Percentiles rank a stretch among this genome's conserved stretches.
These are phyloP conservation scores for Clonostachys rhizophaga DNA, from an alignment of 2,329 filamentous ascomycete genomes.

Conservation along the genomic window DNA sequence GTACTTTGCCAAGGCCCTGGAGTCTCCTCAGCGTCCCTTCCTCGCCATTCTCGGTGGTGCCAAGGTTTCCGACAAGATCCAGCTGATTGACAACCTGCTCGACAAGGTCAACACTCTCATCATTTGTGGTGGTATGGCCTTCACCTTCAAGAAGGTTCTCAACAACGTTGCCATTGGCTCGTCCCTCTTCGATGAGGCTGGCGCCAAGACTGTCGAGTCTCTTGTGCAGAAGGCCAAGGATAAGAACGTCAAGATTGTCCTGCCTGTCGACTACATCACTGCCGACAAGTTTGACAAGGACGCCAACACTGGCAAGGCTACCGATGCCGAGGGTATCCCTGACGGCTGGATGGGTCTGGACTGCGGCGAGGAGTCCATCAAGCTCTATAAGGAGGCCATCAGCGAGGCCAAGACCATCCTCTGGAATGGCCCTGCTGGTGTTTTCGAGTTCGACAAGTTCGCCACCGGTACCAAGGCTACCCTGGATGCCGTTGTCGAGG, in stretches of 20 bases:
- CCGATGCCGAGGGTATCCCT: constrained; percentile 83
- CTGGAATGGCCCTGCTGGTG: constrained; percentile 96
- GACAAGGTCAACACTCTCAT: constrained; percentile 97
- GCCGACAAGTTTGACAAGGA: constrained; percentile 91
- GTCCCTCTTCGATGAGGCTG: constrained; percentile 90
- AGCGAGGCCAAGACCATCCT: constrained; percentile 90
- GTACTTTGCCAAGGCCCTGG: constrained; percentile 96
- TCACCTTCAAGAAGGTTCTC: constrained; percentile 99
- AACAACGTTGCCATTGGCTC: constrained; percentile 84
- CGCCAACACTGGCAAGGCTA: constrained; percentile 75
- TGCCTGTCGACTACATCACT: constrained; percentile 93
- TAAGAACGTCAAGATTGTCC: constrained; percentile 91
- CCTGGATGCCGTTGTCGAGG: constrained; percentile 81
- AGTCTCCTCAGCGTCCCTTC: constrained; percentile 91
- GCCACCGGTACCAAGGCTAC: constrained; percentile 88
- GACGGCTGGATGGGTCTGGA: constrained; percentile 99
- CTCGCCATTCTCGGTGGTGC: constrained; percentile 96
- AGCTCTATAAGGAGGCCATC: constrained; percentile 86
- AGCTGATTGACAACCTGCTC: constrained; percentile 97
- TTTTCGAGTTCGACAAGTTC: constrained; percentile 97
- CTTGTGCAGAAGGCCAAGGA: constrained; percentile 94
- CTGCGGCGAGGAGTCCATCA: constrained; percentile 82
- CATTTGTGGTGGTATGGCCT: constrained; percentile 97
- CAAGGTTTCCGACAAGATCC: constrained; percentile 99
- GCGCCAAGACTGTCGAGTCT: constrained; percentile 82